These are phyloP conservation scores for Xylariaceae sp. DNA, from an alignment of 2,329 filamentous ascomycete species.

Conservation along the genomic window DNA sequence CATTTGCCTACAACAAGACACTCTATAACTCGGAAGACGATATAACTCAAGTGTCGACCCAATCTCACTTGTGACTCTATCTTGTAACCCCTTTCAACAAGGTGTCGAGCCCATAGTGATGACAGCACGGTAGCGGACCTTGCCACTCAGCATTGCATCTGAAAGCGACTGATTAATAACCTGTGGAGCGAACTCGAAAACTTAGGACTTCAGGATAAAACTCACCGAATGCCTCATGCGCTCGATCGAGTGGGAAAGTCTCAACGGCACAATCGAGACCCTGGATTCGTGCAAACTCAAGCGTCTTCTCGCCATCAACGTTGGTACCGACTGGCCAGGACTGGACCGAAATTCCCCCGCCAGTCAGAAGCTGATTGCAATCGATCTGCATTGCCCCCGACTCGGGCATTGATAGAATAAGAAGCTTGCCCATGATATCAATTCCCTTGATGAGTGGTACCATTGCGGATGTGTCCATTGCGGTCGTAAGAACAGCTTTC, in stretches of 20 bases:
- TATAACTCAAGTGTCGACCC: no score
- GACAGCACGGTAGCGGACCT: conserved; percentile 14
- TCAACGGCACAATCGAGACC: conserved; percentile 13
- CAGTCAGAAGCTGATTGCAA: conserved; percentile 8
- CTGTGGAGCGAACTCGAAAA: not conserved
- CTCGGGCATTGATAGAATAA: conserved; percentile 17
- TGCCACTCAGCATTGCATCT: conserved; percentile 16
- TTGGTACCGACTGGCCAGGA: conserved; percentile 12
- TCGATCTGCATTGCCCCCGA: conserved; percentile 6
- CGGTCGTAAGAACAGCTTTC: conserved; percentile 11
- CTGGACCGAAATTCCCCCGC: conserved; percentile 15
- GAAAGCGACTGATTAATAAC: not conserved
- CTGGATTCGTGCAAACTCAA: conserved; percentile 14
- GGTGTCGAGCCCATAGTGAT: conserved; percentile 2
- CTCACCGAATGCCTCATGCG: conserved; percentile 19
- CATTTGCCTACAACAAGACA: no score
- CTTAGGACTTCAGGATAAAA: not conserved
- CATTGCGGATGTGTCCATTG: conserved; percentile 7
- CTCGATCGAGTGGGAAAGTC: conserved; percentile 15
- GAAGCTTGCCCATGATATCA: conserved; percentile 18
- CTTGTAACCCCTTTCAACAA: no score
- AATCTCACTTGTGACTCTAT: no score
- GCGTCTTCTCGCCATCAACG: conserved; percentile 14
- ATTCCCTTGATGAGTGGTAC: conserved; percentile 17
- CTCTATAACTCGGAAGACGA: no score